Base-by-base conservation (phyloP, 2,329 filamentous ascomycete species). In the Zymoseptoria passerinii region DNA sequence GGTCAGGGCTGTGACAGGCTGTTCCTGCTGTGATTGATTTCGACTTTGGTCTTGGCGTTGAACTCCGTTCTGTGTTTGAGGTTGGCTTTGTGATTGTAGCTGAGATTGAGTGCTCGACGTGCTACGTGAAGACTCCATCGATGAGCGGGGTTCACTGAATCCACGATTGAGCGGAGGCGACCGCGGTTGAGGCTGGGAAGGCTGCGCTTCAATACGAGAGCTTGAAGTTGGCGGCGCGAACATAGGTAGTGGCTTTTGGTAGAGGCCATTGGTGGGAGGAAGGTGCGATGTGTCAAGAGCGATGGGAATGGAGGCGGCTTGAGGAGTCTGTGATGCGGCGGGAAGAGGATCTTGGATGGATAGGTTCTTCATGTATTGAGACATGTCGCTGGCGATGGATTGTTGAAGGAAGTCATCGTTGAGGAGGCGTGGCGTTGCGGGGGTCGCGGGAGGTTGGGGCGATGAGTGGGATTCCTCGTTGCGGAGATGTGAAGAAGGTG, bases 1-100 rank as follows among this genome's bases (percentile, higher is more conserved):
- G 69, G 88, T 90, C 1, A 96, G 81, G 1, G 92, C 91, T 55
- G 95, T 94, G 20, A 95, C 81, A 58, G 95, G 88, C 50, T 67
- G 63, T 8, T 68, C 66, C 54, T 55, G 40, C 56, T 58, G 58
- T 8, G 61, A 67, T 57, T 50, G 44, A 48, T 53, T 51, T 44
- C 54, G 56, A 29, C 16, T 19, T 13, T 35, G 52, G 28, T 53
- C 52, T 53, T 40, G 52, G 16, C 18, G 8, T 40, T 40, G 28
- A 19, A n/a, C 52, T 18, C 40, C 52, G 28, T 35, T 35, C n/a
- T 35, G 28, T 13, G n/a, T 48, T 28, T 50, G 54, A 28, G 52
- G 53, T 53, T 56, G 53, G 53, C 53, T 6, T 44, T n/a, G 54
- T 57, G 44, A n/a, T 19, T n/a, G 8, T 29, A 27, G 18, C 16